Percentiles rank a stretch among this genome's conserved stretches.
These are phyloP conservation scores for Caryopteris hybrid DNA, from an alignment of 305 asterid genomes.

Conservation along the genomic window DNA sequence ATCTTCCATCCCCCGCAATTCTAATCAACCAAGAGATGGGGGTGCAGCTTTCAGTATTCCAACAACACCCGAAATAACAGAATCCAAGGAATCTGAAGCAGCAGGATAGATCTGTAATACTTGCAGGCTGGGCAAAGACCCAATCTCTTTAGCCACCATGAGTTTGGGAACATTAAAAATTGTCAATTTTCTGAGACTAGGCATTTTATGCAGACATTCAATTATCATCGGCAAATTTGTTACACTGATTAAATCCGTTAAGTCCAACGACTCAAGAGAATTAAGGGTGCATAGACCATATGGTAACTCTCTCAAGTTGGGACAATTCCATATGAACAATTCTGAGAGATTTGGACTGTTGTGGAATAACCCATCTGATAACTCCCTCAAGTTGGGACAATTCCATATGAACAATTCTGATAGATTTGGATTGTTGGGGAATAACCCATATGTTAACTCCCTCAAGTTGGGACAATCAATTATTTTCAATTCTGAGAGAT, in stretches of 20 bases:
- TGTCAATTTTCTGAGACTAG: not conserved
- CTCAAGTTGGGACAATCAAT: too few species aligned
- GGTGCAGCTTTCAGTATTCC: fast-evolving
- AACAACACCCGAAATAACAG: too few species aligned
- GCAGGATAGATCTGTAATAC: not conserved
- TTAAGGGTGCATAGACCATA: not conserved
- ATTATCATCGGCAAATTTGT: not conserved
- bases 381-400: too few species aligned
- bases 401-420: too few species aligned
- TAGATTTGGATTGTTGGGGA: too few species aligned
- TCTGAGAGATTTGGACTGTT: not conserved
- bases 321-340: not conserved
- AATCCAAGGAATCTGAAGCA: not conserved
- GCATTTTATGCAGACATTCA: not conserved
- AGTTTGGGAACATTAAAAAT: not conserved
- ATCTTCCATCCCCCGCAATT: too few species aligned
- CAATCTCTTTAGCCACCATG: not conserved
- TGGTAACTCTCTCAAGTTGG: not conserved
- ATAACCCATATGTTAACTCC: too few species aligned
- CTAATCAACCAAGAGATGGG: not conserved
- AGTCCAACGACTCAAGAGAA: not conserved
- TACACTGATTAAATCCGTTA: not conserved
- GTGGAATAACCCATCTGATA: not conserved
- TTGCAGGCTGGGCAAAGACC: not conserved
- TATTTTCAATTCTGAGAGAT: too few species aligned